Evolutionary conservation across 176 grass and related monocot genomes (phyloP), one percentile per base, ranked within the genome.

Genomic region (Leersia perrieri): DNA sequence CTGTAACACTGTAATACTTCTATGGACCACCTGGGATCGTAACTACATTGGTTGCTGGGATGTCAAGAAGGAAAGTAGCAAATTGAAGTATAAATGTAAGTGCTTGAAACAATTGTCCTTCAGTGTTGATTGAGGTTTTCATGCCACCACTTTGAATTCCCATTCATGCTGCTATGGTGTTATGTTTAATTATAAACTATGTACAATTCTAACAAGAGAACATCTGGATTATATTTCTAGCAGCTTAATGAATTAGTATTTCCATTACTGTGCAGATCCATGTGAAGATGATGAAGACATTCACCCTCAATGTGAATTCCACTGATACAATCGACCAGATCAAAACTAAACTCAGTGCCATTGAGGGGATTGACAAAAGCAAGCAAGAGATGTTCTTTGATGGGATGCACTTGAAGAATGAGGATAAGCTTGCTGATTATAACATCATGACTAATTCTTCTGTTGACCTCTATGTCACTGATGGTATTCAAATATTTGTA

Each of bases 221-320:
- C 42, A 42, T 2, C n/a, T 11, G 14, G 5, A 11, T 11, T 53
- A 35, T 68, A 10, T 70, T 71, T 86, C 26, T 27, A 20, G 65
- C 20, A 41, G 20, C 26, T 27, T 9, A 1, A 41, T 35, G 27
- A 16, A 41, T 66, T 73, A 38, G 6, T 79, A 47, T 66, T n/a
- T n/a, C n/a, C n/a, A n/a, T n/a, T n/a, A n/a, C n/a, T 69, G 16
- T 76, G 64, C 72, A 85, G 87, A 85, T 89, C 33, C 29, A 65
- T 81, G 82, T 89, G 66, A 85, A 69, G 72, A 64, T 85, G 87
- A 51, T 68, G 55, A 89, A 89, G 70, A 80, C 63, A 55, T 40
- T 85, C 12, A 11, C 65, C 12, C 71, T 89, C 34, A 40, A 89
- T 81, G 87, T 89, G 33, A 80, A 76, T 22, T 10, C 22, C 65